Evolutionary conservation across 169 alveolate species (phyloP).

Genomic region (Blepharisma undulans): DNA sequence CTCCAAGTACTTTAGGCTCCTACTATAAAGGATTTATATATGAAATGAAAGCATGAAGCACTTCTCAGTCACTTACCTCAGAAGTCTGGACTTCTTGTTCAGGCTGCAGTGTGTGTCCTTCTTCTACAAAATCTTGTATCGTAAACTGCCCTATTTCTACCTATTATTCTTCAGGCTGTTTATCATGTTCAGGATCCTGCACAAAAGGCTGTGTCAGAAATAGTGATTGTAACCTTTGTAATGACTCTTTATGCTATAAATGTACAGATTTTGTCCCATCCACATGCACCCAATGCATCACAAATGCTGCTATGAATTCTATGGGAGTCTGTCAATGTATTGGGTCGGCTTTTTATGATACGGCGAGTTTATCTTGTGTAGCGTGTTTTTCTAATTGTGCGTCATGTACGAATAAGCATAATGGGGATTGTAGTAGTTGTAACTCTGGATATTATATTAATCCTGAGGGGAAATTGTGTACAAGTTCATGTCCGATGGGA

Average conservation of each 20-base stretch:
- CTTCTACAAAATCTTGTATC: neutral
- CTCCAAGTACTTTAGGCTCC: neutral
- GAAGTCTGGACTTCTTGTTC: neutral
- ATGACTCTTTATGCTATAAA: neutral
- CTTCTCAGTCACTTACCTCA: neutral
- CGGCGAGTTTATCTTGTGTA: neutral
- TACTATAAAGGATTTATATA: neutral
- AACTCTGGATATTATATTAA: neutral
- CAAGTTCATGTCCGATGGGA: constrained; percentile 8
- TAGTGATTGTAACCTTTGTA: constrained; percentile 16
- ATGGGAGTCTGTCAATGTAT: constrained; percentile 3
- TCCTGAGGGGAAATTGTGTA: neutral
- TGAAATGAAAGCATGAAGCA: constrained; percentile 5
- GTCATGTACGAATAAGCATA: neutral
- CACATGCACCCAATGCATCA: neutral
- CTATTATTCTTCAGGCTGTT: neutral
- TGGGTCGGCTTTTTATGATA: neutral
- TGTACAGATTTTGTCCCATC: neutral
- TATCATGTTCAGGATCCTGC: neutral
- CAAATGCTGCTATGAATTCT: neutral
- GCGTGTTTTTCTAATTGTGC: neutral
- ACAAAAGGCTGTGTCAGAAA: constrained; percentile 17
- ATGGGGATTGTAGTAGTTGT: neutral
- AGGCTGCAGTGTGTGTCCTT: neutral
- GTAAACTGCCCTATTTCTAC: neutral